Evolutionary conservation across 768 basidiomycete species (phyloP).

Genomic region (Lactarius psammicola): DNA sequence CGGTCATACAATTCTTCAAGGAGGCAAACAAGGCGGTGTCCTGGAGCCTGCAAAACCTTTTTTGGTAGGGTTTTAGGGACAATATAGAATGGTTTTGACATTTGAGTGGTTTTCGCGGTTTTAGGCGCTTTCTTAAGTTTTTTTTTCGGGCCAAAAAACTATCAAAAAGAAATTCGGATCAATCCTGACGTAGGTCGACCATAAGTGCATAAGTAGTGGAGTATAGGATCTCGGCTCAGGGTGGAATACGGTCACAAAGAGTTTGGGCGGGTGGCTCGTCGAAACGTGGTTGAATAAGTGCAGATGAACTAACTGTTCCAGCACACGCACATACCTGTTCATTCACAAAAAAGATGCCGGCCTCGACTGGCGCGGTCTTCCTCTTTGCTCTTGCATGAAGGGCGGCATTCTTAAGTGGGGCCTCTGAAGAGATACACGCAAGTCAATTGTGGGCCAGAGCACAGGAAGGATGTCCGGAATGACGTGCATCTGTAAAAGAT

Average conservation of each 20-base stretch:
- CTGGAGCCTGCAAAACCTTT: no score
- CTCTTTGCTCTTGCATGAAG: conserved; percentile 33
- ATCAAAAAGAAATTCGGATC: no score
- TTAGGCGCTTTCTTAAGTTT: no score
- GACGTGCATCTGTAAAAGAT: conserved; percentile 85
- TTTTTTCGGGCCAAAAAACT: no score
- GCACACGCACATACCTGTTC: conserved; percentile 52
- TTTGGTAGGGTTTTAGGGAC: no score
- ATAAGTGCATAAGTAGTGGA: conserved; percentile 76
- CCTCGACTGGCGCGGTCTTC: conserved; percentile 52
- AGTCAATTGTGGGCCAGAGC: conserved; percentile 63
- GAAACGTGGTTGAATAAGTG: conserved; percentile 37
- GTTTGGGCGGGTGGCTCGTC: conserved; percentile 67
- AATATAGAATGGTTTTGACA: no score
- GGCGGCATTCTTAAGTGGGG: conserved; percentile 31
- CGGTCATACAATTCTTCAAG: no score
- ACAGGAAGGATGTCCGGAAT: conserved; percentile 83
- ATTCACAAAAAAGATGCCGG: conserved; percentile 58
- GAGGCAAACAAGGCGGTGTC: no score
- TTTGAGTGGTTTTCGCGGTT: no score
- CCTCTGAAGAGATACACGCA: conserved; percentile 54
- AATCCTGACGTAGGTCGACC: conserved; percentile 78
- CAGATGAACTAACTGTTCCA: neutral
- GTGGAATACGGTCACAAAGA: no score
- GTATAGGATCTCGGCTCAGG: conserved; percentile 70